Conservation (phyloP, 2,329 filamentous ascomycete species). For the Trichoderma sp. region DNA sequence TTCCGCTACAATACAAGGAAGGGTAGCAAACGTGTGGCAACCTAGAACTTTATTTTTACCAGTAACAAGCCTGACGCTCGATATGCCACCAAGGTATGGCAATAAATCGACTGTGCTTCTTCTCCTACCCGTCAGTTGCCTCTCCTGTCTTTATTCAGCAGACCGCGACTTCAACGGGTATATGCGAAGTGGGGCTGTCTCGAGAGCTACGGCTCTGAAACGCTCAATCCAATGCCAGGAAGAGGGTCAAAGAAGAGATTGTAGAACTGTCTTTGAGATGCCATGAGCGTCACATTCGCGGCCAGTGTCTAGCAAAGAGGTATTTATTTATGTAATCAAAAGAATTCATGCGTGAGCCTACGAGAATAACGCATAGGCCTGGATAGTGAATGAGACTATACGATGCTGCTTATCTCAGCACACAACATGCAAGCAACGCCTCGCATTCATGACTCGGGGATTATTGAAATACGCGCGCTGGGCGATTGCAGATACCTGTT, state of each 20-base stretch:
- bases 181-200: background rate
- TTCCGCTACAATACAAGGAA: background rate
- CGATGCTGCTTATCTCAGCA: background rate
- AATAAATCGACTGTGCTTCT: background rate
- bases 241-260: background rate
- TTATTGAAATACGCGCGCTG: background rate
- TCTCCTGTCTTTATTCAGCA: background rate
- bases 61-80: background rate
- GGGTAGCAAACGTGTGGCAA: background rate
- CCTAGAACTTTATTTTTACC: background rate
- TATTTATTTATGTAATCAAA: background rate
- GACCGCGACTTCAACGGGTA: background rate
- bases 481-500: background rate
- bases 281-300: background rate
- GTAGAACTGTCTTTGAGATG: background rate
- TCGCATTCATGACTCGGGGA: constrained; percentile 1
- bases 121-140: background rate
- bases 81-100: background rate
- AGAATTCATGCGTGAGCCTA: background rate
- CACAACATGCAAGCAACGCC: background rate
- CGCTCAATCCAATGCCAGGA: background rate
- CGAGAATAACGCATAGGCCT: background rate
- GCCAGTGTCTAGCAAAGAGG: background rate
- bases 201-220: background rate
- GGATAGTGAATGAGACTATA: background rate